Conservation (phyloP, 1,139 yeast genomes). For the Yamadazyma conglobata region DNA sequence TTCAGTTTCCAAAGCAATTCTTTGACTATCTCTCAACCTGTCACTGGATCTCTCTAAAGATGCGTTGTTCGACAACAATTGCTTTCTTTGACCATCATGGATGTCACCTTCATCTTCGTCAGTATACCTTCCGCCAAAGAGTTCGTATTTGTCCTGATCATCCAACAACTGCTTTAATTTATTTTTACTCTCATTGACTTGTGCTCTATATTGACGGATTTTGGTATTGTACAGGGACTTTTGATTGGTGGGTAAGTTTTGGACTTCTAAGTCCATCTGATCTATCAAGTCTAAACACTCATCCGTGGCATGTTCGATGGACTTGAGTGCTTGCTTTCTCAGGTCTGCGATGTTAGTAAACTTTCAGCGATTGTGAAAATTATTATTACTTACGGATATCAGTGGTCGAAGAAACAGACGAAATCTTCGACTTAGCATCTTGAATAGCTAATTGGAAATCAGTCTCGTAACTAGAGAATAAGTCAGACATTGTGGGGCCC, state of each 20-base stretch:
- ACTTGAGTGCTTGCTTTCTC: conserved; percentile 50
- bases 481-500: conserved; percentile 46
- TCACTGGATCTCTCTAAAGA: conserved; percentile 81
- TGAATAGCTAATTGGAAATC: conserved; percentile 71
- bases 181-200: conserved; percentile 55
- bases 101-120: conserved; percentile 24
- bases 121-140: conserved; percentile 58
- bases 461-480: conserved; percentile 66
- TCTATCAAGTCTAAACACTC: conserved; percentile 74
- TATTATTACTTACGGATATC: conserved; percentile 44
- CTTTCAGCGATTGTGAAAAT: neutral
- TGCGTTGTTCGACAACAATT: conserved; percentile 73
- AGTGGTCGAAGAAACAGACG: conserved; percentile 47
- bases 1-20: conserved; percentile 92
- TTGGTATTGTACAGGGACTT: conserved; percentile 68
- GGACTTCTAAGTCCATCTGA: conserved; percentile 78
- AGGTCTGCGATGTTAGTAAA: conserved; percentile 31
- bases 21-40: conserved; percentile 79
- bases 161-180: conserved; percentile 53
- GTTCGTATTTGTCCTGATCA: conserved; percentile 60
- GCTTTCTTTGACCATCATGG: conserved; percentile 74
- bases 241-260: conserved; percentile 68
- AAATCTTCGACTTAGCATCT: conserved; percentile 66
- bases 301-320: conserved; percentile 58
- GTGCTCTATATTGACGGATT: conserved; percentile 62